Base-by-base conservation (phyloP, 2,329 filamentous ascomycete species). In the Aaosphaeria arxii region DNA sequence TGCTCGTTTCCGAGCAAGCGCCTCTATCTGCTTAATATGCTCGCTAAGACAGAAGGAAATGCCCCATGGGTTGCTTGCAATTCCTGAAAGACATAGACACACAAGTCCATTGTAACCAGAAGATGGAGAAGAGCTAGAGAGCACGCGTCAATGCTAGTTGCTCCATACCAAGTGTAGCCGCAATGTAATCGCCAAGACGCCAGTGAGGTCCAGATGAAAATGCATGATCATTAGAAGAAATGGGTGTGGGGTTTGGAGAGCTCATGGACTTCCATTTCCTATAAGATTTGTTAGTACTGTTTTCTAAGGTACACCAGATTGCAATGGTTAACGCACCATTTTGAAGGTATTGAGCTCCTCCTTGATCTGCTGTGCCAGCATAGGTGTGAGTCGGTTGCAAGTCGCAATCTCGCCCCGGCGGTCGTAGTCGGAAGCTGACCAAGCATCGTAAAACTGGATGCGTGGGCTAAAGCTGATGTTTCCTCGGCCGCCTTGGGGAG, bases 231-330 rank as follows among this genome's bases (percentile, higher is more conserved):
- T 92, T 83, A 99, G 80, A 99, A 97, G 82, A 99, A 99, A 81
- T 99, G 94, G 62, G 94, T 99, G 79, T 99, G 96, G 66, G 96
- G 91, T 78, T 97, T 99, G 58, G 94, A 97, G 70, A 87, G 89
- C 75, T 97, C 94, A 72, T 99, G 94, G 64, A 99, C 94, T 78
- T 97, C 94, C 94, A 99, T 99, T 77, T 99, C 94, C 94, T 97
- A 46, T 11, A 11, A n/a, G 17, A 13, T 11, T 40, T 36, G 60
- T 82, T 71, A 82, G 77, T 36, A 36, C 9, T 9, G 33, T 57
- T 53, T 43, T 2, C 4, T n/a, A 13, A 36, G 11, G 24, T 1
- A 40, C 11, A 17, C 28, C n/a, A 2, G 13, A 7, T 33, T 3
- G 6, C 6, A 13, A 17, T 32, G n/a, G 30, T 29, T 5, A 13